Percentiles rank a stretch among this genome's conserved stretches.
These are phyloP conservation scores for Leishmania gerbilli DNA, from an alignment of 208 protist genomes.

Conservation along the genomic window DNA sequence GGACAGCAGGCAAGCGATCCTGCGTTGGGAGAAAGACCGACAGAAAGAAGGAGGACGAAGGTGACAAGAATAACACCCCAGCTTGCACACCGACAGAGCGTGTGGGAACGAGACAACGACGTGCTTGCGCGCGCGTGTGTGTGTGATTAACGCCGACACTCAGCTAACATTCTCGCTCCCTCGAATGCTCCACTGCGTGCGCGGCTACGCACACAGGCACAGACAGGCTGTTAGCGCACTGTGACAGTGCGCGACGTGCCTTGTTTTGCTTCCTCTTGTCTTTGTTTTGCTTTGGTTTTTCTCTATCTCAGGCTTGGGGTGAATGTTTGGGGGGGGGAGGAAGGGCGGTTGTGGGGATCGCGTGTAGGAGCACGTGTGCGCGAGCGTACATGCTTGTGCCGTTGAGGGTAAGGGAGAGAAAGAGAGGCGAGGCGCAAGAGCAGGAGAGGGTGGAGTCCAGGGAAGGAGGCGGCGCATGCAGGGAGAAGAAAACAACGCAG, in stretches of 20 bases:
- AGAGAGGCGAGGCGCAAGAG: not conserved
- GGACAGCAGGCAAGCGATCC: not conserved
- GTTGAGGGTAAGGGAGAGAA: not conserved
- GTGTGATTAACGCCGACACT: too few species aligned
- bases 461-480: not conserved
- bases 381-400: not conserved
- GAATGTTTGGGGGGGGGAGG: not conserved
- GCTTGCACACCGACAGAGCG: not conserved
- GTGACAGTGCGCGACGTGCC: not conserved
- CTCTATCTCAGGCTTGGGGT: not conserved
- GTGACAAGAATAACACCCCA: not conserved
- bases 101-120: too few species aligned
- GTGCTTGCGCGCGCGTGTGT: too few species aligned
- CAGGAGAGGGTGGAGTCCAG: not conserved
- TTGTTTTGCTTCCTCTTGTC: not conserved
- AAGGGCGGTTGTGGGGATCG: not conserved
- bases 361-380: not conserved
- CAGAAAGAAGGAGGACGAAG: not conserved
- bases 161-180: too few species aligned
- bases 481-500: not conserved
- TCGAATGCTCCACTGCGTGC: too few species aligned
- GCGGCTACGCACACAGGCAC: not conserved
- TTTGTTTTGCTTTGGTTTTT: not conserved
- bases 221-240: not conserved
- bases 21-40: constrained; percentile 6